Evolutionary conservation across 2,329 filamentous ascomycete genomes (phyloP).

Genomic region (Mycocentrospora acerina): DNA sequence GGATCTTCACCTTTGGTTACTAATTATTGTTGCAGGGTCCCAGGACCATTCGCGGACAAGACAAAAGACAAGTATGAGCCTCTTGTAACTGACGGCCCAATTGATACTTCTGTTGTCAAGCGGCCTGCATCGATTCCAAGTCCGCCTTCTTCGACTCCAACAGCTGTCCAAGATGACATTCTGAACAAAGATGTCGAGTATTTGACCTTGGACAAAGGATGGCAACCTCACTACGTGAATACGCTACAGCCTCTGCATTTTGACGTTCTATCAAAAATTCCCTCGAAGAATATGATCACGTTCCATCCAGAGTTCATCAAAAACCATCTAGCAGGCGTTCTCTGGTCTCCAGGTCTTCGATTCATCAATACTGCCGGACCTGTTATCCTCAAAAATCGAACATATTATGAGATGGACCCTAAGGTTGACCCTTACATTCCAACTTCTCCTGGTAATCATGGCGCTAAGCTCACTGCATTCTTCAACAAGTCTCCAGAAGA

Average conservation of each 20-base stretch:
- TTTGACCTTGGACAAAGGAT: slow-evolving; percentile 18
- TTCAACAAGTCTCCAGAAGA: slow-evolving; percentile 44
- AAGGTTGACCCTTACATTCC: slow-evolving; percentile 47
- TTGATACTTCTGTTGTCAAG: slow-evolving; percentile 11
- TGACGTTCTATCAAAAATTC: slow-evolving; percentile 18
- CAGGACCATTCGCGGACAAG: slow-evolving; percentile 1
- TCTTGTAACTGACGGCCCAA: slow-evolving; percentile 22
- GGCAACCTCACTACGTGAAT: slow-evolving; percentile 42
- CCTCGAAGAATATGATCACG: slow-evolving; percentile 24
- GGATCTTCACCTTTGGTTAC: not conserved
- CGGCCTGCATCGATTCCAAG: slow-evolving; percentile 8
- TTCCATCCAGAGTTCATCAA: slow-evolving; percentile 45
- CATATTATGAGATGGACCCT: slow-evolving; percentile 47
- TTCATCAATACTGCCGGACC: slow-evolving; percentile 29
- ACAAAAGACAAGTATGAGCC: slow-evolving; percentile 7
- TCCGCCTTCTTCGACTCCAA: slow-evolving; percentile 11
- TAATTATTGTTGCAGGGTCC: slow-evolving; percentile 5
- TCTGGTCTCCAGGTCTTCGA: slow-evolving; percentile 46
- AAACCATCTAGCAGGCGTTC: slow-evolving; percentile 37
- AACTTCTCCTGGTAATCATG: slow-evolving; percentile 43
- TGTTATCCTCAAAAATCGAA: slow-evolving; percentile 34
- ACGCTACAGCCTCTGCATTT: slow-evolving; percentile 25
- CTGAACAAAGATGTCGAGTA: slow-evolving; percentile 13
- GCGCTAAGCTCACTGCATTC: slow-evolving; percentile 50
- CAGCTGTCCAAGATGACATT: slow-evolving; percentile 6